These are phyloP conservation scores for Hymenoscyphus fructigenus DNA, from an alignment of 2,329 filamentous ascomycete species.

Conservation along the genomic window DNA sequence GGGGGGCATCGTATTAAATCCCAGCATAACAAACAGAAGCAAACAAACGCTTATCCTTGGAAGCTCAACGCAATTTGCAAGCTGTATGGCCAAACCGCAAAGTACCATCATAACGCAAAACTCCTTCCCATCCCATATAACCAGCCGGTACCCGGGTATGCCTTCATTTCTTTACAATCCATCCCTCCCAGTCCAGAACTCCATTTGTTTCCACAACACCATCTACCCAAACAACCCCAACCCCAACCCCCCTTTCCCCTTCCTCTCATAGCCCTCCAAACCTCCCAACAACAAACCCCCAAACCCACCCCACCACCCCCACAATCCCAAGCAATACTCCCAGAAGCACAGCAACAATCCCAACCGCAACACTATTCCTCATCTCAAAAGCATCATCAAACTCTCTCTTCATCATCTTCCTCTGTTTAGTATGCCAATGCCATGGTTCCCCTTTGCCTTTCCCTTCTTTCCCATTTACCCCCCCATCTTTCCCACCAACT, in stretches of 20 bases:
- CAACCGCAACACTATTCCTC: conserved; percentile 31
- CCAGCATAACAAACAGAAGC: too few relatives aligned
- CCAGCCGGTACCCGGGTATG: background rate
- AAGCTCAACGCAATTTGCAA: background rate
- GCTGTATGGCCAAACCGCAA: background rate
- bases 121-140: background rate
- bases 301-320: conserved; percentile 16
- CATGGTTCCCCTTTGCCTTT: conserved; percentile 22
- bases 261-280: conserved; percentile 11
- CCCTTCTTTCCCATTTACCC: conserved; percentile 6
- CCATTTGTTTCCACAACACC: background rate
- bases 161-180: background rate
- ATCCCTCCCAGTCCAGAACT: background rate
- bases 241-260: background rate
- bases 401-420: conserved; percentile 36
- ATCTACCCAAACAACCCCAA: background rate
- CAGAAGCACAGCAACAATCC: conserved; percentile 18
- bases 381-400: conserved; percentile 36
- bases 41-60: too few relatives aligned
- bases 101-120: background rate
- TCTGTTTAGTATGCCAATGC: conserved; percentile 37
- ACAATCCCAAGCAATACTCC: conserved; percentile 9
- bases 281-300: conserved; percentile 5
- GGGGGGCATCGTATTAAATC: too few relatives aligned
- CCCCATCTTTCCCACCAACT: too few relatives aligned